Percentiles rank a stretch among this genome's conserved stretches.
Conservation (phyloP, 495 filamentous ascomycete species). For the Aspergillus sclerotioniger region DNA sequence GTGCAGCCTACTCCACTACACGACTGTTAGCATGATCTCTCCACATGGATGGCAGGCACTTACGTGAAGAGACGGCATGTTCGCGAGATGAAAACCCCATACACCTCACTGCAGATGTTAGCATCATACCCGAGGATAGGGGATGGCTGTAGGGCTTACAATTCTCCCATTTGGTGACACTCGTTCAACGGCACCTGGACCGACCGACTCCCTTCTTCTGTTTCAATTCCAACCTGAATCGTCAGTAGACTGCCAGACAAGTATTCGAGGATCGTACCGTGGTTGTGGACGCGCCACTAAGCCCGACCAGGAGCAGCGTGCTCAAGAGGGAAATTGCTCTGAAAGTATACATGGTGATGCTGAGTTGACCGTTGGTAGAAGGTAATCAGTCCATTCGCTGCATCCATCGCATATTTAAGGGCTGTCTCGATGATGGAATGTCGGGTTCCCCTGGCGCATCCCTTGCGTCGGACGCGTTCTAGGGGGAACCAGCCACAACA, state of each 20-base stretch:
- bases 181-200: constrained; percentile 5
- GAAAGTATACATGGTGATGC: constrained; percentile 1
- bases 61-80: constrained; percentile 6
- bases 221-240: constrained; percentile 2
- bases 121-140: no score
- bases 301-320: background rate
- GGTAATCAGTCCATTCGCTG: background rate
- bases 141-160: background rate
- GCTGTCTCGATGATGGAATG: background rate
- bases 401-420: background rate
- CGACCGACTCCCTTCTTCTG: background rate
- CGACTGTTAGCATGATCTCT: background rate
- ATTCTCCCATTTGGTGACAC: background rate
- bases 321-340: background rate
- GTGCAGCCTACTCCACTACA: background rate
- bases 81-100: background rate
- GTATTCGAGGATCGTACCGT: background rate
- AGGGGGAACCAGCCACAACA: no score
- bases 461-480: background rate
- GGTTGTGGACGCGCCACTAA: background rate
- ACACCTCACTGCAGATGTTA: constrained; percentile 4
- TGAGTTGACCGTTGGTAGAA: background rate
- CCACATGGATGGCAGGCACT: background rate
- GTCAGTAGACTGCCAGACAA: background rate
- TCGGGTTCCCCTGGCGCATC: background rate